A percentile compares a stretch with the other conserved stretches of the same genome.
phyloP scores from a whole-genome alignment of 176 grass and related monocot genomes.

The Aegilops umbellulata region DNA sequence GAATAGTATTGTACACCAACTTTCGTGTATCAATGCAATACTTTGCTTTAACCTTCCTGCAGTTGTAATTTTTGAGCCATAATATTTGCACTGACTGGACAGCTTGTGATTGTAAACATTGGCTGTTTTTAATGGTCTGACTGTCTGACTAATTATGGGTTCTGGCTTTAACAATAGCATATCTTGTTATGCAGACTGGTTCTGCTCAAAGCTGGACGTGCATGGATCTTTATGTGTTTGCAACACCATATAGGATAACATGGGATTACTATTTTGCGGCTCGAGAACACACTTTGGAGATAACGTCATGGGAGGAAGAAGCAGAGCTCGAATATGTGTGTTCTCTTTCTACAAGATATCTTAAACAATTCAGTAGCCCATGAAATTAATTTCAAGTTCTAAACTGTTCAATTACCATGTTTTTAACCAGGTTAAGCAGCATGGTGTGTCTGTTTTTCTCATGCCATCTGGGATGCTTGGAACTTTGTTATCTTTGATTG shows the following conservation, averaged over 20 bases:
- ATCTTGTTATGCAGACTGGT: conserved; percentile 53
- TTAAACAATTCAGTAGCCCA: neutral
- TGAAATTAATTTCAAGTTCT: conserved; percentile 9
- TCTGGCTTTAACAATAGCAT: neutral
- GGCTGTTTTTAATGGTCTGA: neutral
- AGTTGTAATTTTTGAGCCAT: neutral
- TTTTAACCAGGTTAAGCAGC: conserved; percentile 82
- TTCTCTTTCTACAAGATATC: neutral
- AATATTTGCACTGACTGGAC: neutral
- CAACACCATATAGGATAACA: conserved; percentile 86
- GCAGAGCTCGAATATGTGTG: conserved; percentile 51
- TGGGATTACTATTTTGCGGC: conserved; percentile 89
- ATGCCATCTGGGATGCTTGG: conserved; percentile 98
- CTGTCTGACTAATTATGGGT: neutral
- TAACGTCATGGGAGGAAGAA: conserved; percentile 87
- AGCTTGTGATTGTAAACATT: neutral
- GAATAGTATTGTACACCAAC: neutral
- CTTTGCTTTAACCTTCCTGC: neutral
- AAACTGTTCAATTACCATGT: conserved; percentile 21
- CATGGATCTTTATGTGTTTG: conserved; percentile 97
- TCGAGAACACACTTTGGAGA: conserved; percentile 66
- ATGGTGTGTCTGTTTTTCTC: conserved; percentile 86
- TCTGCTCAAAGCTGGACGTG: conserved; percentile 87
- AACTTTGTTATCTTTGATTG: conserved; percentile 77
- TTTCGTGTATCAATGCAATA: neutral